Evolutionary conservation across 192 early-diverging fungal genomes (phyloP).

Genomic region (Coemansia sp.): DNA sequence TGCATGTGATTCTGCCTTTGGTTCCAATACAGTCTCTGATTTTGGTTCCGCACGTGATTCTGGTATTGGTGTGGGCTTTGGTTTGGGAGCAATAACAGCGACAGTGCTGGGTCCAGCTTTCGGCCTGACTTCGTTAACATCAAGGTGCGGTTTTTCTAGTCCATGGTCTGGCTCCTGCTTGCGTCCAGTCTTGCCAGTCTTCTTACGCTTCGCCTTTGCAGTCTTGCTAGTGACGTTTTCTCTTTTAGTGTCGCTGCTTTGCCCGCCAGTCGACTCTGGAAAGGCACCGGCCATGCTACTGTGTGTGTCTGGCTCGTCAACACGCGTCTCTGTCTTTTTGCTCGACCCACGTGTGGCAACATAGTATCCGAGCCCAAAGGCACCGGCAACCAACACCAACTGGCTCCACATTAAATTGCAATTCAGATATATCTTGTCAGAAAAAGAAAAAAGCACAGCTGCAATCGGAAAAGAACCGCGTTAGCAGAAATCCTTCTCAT

Average conservation of each 20-base stretch:
- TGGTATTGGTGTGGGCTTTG: background rate
- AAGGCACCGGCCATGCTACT: conserved; percentile 16
- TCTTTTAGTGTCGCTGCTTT: background rate
- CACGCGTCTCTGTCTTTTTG: background rate
- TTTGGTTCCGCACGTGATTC: conserved; percentile 4
- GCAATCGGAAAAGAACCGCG: background rate
- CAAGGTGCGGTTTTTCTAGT: background rate
- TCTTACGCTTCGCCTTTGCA: conserved; percentile 6
- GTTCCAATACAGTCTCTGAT: background rate
- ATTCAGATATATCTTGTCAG: background rate
- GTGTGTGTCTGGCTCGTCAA: background rate
- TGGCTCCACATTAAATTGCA: conserved; percentile 25
- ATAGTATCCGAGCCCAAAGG: conserved; percentile 37
- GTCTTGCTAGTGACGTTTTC: background rate
- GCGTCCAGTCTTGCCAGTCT: conserved; percentile 1
- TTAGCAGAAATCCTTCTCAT: background rate
- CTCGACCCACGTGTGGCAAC: conserved; percentile 14
- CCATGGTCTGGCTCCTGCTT: background rate
- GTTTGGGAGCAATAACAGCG: background rate
- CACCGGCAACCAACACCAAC: conserved; percentile 11
- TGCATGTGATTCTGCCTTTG: background rate
- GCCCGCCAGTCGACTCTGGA: background rate
- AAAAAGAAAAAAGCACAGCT: background rate
- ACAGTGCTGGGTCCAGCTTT: background rate
- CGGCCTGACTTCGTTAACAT: background rate